Conservation (phyloP, 192 early-diverging fungal species). For the Chytriomyces confervae region DNA sequence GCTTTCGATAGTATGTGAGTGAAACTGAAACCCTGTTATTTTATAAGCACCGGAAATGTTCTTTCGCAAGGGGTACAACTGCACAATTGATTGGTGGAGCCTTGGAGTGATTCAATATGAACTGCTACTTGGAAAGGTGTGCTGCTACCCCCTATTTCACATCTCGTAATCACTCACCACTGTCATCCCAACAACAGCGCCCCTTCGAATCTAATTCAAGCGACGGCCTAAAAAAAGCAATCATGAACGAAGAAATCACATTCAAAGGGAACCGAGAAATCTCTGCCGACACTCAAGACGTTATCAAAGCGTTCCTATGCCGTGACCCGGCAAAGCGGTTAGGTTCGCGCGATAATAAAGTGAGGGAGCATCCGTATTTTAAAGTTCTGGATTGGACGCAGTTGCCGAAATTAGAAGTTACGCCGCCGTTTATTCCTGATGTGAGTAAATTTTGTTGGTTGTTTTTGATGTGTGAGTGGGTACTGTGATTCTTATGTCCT, state of each 20-base stretch:
- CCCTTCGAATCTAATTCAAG: slow-evolving; percentile 81
- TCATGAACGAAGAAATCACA: slow-evolving; percentile 70
- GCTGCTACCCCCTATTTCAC: not conserved
- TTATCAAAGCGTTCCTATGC: slow-evolving; percentile 66
- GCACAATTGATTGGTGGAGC: slow-evolving; percentile 78
- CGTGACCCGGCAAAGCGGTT: slow-evolving; percentile 40
- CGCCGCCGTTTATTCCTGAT: slow-evolving; percentile 86
- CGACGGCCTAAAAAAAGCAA: slow-evolving; percentile 70
- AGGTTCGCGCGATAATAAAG: slow-evolving; percentile 49
- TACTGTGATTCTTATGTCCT: not conserved
- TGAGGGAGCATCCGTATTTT: slow-evolving; percentile 84
- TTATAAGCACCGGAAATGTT: slow-evolving; percentile 56
- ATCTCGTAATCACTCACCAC: not conserved
- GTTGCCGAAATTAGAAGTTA: slow-evolving; percentile 71
- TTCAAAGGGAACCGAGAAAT: slow-evolving; percentile 45
- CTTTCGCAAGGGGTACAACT: slow-evolving; percentile 56
- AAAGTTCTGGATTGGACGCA: slow-evolving; percentile 74
- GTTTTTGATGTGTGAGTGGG: too few species aligned
- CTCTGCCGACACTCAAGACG: slow-evolving; percentile 15
- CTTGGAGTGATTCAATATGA: slow-evolving; percentile 81
- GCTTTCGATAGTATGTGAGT: not conserved
- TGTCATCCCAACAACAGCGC: slow-evolving; percentile 52
- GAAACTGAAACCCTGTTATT: too few species aligned
- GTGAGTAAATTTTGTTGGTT: slow-evolving; percentile 50
- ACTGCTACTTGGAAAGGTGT: slow-evolving; percentile 75